Evolutionary conservation across 352 stramenopile genomes (phyloP), one percentile per base, ranked within the genome.

Genomic region (Pythium inflatum): DNA sequence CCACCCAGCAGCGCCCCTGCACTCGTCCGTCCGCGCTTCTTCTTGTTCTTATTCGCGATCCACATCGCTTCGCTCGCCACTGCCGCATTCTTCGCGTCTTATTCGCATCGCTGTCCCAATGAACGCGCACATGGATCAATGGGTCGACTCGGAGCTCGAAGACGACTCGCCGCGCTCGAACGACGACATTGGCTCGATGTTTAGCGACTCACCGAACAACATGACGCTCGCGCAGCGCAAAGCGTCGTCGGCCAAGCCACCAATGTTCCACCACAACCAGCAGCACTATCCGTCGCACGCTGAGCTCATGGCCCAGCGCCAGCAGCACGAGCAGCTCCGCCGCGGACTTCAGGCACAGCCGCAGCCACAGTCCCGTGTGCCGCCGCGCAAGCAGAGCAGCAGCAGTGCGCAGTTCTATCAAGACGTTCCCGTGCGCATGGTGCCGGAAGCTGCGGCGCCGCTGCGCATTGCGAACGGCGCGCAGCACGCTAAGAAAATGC

Each of bases 81-180:
- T 50, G 24, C 33, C 34, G 18, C 28, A 9, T 36, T 62, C 54
- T 51, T n/a, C 38, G 24, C 55, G 51, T 48, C 50, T 5, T 22
- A 30, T 27, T 28, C 38, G 22, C 54, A 13, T 49, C 53, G 22
- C 2, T 20, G 11, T 3, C 25, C 59, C 45, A 28, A 67, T 68
- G 58, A 73, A 67, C 66, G 54, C 54, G n/a, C n/a, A n/a, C 45
- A 68, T 59, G 60, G 78, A 88, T 41, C 77, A 90, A 46, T 91
- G 82, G 80, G 74, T 83, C 30, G 86, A 93, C 67, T 91, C 81
- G 62, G 86, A 93, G 70, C 71, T 91, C 25, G 86, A 92, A 66
- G 86, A 93, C 68, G n/a, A n/a, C n/a, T 88, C 77, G 33, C 86
- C 83, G 40, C 73, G 74, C 62, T 87, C 75, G 9, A 78, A 83